Base-by-base conservation (phyloP, 2,329 filamentous ascomycete genomes). In the Paracamarosporium sp. region DNA sequence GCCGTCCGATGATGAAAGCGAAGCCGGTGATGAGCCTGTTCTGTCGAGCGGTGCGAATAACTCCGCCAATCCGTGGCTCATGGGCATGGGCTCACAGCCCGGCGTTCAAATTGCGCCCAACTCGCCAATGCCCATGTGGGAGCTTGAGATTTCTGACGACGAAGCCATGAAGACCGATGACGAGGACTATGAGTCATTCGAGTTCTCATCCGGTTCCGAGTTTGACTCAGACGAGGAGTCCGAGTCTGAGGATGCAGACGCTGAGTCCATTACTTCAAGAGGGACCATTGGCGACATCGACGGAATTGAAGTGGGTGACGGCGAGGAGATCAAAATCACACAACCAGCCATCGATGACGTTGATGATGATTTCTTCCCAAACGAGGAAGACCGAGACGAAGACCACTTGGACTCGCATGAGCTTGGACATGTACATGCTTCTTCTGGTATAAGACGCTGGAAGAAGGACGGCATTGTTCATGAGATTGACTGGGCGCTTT, bases 401-500 rank as follows among this genome's bases (percentile, higher is more conserved):
- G 94, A 98, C 57, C 75, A 97, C 64, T 83, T 97, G 0, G 87
- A 91, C 43, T 92, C 89, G 0, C 95, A 91, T 68, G 86, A 88
- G 13, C 82, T 98, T 1, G 94, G 94, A 3, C 88, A 92, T 68
- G 82, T 98, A 4, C 92, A 96, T 69, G 94, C 94, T 0, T 96
- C 92, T 0, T 97, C 93, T 22, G 94, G 94, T 6, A 90, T 98
- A 57, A 88, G 92, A 4, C 87, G 94, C 28, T 89, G 90, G 72
- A 84, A 82, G 50, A 85, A 89, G 57, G 83, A 90, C 59, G 88
- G 89, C 4, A 80, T 96, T 24, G 82, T 91, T 5, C 94, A 97
- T 73, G 94, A 98, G 75, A 93, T 98, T 43, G 94, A 98, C 75
- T 98, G 94, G 94, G 93, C 93, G 0, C 81, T 98, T 2, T 93